These are phyloP conservation scores for Hygrophila difformis DNA, from an alignment of 257 asterid species.

Conservation along the genomic window DNA sequence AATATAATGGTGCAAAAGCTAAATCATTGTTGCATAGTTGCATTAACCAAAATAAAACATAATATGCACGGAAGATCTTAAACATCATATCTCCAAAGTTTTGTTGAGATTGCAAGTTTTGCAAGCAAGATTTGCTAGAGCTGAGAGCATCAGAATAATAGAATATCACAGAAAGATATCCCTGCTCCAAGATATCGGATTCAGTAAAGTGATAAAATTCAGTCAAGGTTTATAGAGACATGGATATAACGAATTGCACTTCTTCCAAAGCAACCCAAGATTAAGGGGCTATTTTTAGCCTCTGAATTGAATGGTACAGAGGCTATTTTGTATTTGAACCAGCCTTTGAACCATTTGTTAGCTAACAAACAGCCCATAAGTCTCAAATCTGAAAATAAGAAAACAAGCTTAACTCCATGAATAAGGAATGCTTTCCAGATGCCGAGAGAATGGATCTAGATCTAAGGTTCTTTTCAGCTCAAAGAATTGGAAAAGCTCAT, in stretches of 20 bases:
- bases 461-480: conserved; percentile 15
- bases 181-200: conserved; percentile 7
- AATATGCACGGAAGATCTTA: background rate
- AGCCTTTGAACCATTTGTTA: too few relatives aligned
- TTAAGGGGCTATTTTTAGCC: too few relatives aligned
- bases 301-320: too few relatives aligned
- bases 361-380: conserved; percentile 1
- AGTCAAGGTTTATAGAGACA: too few relatives aligned
- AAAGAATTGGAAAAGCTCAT: conserved; percentile 8
- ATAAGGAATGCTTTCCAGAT: conserved; percentile 5
- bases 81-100: conserved; percentile 5
- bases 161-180: background rate
- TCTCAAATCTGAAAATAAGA: conserved; percentile 13
- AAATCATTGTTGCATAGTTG: conserved; percentile 2
- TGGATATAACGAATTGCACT: conserved; percentile 4
- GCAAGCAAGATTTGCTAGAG: conserved; percentile 9
- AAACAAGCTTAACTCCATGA: conserved; percentile 11
- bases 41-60: conserved; percentile 1
- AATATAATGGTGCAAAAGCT: background rate
- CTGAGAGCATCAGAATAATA: conserved; percentile 6
- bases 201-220: background rate
- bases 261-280: conserved; percentile 11
- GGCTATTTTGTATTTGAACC: too few relatives aligned
- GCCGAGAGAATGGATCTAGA: conserved; percentile 13
- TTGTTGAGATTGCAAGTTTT: conserved; percentile 5